Conservation (phyloP, 257 asterid species). For the Buddleja alternifolia region DNA sequence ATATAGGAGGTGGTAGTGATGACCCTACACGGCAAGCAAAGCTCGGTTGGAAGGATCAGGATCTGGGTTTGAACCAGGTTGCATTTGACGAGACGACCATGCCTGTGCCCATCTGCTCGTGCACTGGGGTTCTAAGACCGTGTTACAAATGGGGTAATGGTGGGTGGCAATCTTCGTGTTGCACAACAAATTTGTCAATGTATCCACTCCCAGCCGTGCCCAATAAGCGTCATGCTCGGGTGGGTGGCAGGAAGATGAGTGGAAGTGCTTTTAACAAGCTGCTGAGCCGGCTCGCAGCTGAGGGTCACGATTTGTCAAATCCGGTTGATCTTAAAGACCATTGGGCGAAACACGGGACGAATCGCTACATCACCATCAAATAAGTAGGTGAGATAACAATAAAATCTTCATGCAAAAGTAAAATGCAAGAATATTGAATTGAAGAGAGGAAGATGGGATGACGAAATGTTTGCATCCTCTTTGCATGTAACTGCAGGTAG, state of each 20-base stretch:
- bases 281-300: slow-evolving; percentile 84
- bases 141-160: slow-evolving; percentile 99
- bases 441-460: neutral
- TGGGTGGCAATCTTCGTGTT: slow-evolving; percentile 99
- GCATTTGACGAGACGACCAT: slow-evolving; percentile 86
- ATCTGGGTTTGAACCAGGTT: slow-evolving; percentile 86
- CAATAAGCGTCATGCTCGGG: slow-evolving; percentile 89
- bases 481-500: slow-evolving; percentile 10
- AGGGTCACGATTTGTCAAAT: slow-evolving; percentile 79
- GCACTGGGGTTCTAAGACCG: slow-evolving; percentile 83
- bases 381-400: slow-evolving; percentile 31
- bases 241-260: slow-evolving; percentile 98
- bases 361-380: slow-evolving; percentile 95
- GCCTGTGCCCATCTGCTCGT: slow-evolving; percentile 95
- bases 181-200: slow-evolving; percentile 85
- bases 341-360: slow-evolving; percentile 99
- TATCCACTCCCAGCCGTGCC: slow-evolving; percentile 94
- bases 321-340: slow-evolving; percentile 89
- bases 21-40: slow-evolving; percentile 23
- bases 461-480: neutral
- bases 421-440: neutral
- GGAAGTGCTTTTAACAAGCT: slow-evolving; percentile 56
- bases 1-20: slow-evolving; percentile 17
- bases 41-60: slow-evolving; percentile 93
- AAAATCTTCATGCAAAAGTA: neutral